Conservation (phyloP, 805 yeast species). For the Geotrichum ghanense region DNA sequence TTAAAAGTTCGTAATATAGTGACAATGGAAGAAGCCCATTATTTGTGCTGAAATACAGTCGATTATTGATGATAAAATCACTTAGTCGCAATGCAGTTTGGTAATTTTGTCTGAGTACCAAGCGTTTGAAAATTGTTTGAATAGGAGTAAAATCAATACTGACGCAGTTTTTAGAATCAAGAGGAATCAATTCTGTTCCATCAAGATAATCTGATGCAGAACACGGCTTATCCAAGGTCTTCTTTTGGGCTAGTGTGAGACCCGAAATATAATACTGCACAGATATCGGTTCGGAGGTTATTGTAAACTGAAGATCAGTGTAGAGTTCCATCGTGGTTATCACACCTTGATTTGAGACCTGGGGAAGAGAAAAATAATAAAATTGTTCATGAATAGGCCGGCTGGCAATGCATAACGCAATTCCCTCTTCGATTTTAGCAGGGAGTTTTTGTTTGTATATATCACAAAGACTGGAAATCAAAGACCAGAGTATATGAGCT, state of each 20-base stretch:
- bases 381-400: constrained; percentile 25
- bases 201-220: background rate
- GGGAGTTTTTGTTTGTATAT: background rate
- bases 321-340: constrained; percentile 8
- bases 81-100: constrained; percentile 4
- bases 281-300: background rate
- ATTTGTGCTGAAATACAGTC: constrained; percentile 10
- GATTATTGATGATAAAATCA: constrained; percentile 11
- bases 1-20: background rate
- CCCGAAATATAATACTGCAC: background rate
- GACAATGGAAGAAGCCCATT: constrained; percentile 5
- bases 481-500: background rate
- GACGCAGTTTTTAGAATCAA: background rate
- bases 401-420: constrained; percentile 6
- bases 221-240: background rate
- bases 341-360: constrained; percentile 13
- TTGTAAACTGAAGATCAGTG: background rate
- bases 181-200: background rate
- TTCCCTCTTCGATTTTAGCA: background rate
- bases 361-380: constrained; percentile 21
- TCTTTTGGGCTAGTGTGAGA: background rate
- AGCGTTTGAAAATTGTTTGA: background rate
- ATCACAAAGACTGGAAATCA: background rate
- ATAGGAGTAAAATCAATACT: background rate
- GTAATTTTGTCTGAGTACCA: background rate